Base-by-base conservation (phyloP, 306 rosid species). In the Acacia melanoxylon region DNA sequence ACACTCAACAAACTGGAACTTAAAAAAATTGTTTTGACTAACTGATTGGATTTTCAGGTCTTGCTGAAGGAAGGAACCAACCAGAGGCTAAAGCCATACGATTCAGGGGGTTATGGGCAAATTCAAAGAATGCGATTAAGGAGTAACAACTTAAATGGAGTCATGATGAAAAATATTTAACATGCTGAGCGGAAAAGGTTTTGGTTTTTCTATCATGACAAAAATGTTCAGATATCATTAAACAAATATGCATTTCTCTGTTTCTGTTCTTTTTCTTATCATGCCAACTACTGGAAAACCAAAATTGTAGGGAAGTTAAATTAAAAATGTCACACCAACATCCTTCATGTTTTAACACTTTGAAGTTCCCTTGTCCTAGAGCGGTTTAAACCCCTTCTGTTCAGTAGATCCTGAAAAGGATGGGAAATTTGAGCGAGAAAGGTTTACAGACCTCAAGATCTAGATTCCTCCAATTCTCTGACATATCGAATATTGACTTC, bases 401-500 rank as follows among this genome's bases (percentile, higher is more conserved):
- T 69, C 52, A 69, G 19, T 13, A 22, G 51, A 69, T 68, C 51
- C 12, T 8, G 33, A 41, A 69, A 44, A 42, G 51, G 5, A 41
- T 52, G 52, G 74, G 49, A 76, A 42, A 15, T 46, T 40, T 29
- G 58, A 15, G 16, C 44, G n/a, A 37, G 75, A 48, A 48, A 72
- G 71, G 67, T 80, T 58, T 66, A 46, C 88, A 65, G 56, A 89
- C 95, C 88, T 93, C 94, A 48, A 0, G 82, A 82, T 89, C 91
- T 83, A 93, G 68, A 76, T 22, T 6, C 41, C 72, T 72, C 95
- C 97, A 93, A 37, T 10, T 0, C 58, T 0, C 16, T 83, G 87
- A 78, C 92, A 93, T 91, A 74, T 91, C 63, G 33, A 49, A 3
- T 41, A 89, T 48, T 25, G 97, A 58, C 89, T 89, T 91, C 44